phyloP scores from a whole-genome alignment of 2,329 filamentous ascomycete species.

The Fusarium longipes region DNA sequence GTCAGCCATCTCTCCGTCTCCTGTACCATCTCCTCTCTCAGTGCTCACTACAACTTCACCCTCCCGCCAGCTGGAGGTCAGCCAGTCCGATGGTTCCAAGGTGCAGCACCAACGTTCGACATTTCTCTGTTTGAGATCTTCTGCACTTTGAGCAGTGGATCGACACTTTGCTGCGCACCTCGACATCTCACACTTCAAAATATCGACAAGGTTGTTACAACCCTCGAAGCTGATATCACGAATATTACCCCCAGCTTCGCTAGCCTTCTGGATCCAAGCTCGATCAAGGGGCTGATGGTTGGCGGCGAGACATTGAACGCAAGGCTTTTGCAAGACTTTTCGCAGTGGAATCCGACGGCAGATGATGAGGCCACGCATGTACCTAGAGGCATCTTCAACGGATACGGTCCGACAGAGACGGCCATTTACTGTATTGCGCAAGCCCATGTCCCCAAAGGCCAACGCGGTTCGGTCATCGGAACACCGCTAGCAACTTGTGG shows the following conservation, averaged over 20 bases:
- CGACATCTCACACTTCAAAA: conserved; percentile 11
- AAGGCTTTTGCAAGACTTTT: conserved; percentile 11
- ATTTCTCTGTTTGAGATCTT: conserved; percentile 27
- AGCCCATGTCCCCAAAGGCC: not conserved
- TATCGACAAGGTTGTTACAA: conserved; percentile 15
- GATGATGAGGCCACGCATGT: fast-evolving
- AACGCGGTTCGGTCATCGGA: conserved; percentile 18
- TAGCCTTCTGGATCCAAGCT: conserved; percentile 1
- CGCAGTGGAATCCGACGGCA: not conserved
- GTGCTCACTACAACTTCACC: conserved; percentile 9
- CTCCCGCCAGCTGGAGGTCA: not conserved
- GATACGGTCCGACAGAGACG: conserved; percentile 18
- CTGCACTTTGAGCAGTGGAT: conserved; percentile 19
- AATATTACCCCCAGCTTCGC: conserved; percentile 27
- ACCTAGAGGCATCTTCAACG: conserved; percentile 18
- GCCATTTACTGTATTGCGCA: conserved; percentile 28
- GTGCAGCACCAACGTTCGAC: conserved; percentile 22
- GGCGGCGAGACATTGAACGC: conserved; percentile 29
- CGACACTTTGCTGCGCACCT: conserved; percentile 24
- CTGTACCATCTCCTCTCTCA: conserved; percentile 12
- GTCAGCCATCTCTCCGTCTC: conserved; percentile 20
- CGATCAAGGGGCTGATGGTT: conserved; percentile 16
- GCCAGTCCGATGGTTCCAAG: conserved; percentile 25
- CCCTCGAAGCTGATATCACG: conserved; percentile 15
- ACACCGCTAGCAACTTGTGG: conserved; percentile 7